Base-by-base conservation (phyloP, 1,139 yeast species). In the Saccharomyces hybrid region DNA sequence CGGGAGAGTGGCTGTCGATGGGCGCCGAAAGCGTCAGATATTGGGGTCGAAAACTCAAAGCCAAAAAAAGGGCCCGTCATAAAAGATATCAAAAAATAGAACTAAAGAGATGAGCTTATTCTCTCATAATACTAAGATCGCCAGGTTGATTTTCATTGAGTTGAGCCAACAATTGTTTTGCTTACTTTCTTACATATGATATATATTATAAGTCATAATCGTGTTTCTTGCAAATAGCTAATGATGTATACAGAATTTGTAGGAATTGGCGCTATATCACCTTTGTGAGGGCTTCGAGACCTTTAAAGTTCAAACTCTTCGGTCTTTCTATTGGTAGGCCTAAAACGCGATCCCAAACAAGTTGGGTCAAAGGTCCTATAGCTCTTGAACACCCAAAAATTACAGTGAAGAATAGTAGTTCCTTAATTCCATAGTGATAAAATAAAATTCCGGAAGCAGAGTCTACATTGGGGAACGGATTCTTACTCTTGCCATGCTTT, bases 311-410 rank as follows among this genome's bases (percentile, higher is more conserved):
- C 21, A 71, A 54, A 59, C 74, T 70, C 76, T 79, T 80, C 67
- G 86, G 86, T 67, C 86, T 78, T 71, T 81, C 86, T 60, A 81
- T 80, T 55, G 86, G 85, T 61, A 79, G 70, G 29, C 85, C 85
- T 49, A 77, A 70, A 51, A 81, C 78, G 56, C 86, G 75, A 72
- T 81, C 85, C 77, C 83, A 79, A 59, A 81, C 77, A 66, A 81
- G 71, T 70, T 81, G 86, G 48, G 83, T 76, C 57, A 80, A 68
- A 34, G 82, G 82, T 57, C 84, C 84, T 58, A 80, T 70, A 48
- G 84, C 77, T 62, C 84, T 78, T 48, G 83, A 76, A 48, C 81
- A 83, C 59, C 83, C 84, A 65, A 80, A 81, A 60, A 80, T 74
- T 29, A 81, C 85, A 47, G 85, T 81, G 71, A 79, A 79, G 72